A percentile compares a stretch with the other conserved stretches of the same genome.
These are phyloP conservation scores for Arthroderma sp. DNA, from an alignment of 2,329 filamentous ascomycete genomes.

Conservation along the genomic window DNA sequence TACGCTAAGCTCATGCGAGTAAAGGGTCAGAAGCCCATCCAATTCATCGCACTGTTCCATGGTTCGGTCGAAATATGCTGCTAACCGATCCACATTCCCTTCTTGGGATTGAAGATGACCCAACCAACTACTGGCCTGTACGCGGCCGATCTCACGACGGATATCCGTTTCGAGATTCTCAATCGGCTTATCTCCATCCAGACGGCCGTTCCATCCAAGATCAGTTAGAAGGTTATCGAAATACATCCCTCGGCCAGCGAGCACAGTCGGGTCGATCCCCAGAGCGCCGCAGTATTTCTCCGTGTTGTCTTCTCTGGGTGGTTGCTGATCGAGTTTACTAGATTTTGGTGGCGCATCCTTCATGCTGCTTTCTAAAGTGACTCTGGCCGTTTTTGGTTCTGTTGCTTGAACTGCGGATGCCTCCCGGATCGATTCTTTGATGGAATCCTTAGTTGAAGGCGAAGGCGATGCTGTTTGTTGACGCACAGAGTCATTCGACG, in stretches of 20 bases:
- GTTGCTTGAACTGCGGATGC: not conserved
- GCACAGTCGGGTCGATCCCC: constrained; percentile 61
- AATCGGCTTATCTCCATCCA: constrained; percentile 60
- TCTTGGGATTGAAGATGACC: constrained; percentile 74
- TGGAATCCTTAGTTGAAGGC: not conserved
- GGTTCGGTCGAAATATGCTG: constrained; percentile 72
- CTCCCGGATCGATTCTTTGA: not conserved
- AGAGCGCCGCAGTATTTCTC: constrained; percentile 64
- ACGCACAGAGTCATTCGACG: constrained; percentile 19
- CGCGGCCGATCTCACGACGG: constrained; percentile 74
- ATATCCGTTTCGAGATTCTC: constrained; percentile 72
- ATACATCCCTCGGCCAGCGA: constrained; percentile 64
- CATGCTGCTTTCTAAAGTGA: constrained; percentile 10
- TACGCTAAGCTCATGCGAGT: constrained; percentile 86
- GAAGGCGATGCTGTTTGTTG: constrained; percentile 14
- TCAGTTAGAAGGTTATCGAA: constrained; percentile 74
- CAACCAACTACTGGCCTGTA: constrained; percentile 87
- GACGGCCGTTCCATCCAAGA: constrained; percentile 74
- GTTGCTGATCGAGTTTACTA: constrained; percentile 35
- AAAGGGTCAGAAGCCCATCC: constrained; percentile 84
- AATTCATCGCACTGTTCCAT: constrained; percentile 92
- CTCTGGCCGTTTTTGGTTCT: constrained; percentile 1
- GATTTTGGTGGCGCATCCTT: constrained; percentile 22
- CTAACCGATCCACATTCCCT: constrained; percentile 75
- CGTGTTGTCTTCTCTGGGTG: constrained; percentile 58